Conservation (phyloP, 176 grass and related monocot species). For the Aechmea fasciata region DNA sequence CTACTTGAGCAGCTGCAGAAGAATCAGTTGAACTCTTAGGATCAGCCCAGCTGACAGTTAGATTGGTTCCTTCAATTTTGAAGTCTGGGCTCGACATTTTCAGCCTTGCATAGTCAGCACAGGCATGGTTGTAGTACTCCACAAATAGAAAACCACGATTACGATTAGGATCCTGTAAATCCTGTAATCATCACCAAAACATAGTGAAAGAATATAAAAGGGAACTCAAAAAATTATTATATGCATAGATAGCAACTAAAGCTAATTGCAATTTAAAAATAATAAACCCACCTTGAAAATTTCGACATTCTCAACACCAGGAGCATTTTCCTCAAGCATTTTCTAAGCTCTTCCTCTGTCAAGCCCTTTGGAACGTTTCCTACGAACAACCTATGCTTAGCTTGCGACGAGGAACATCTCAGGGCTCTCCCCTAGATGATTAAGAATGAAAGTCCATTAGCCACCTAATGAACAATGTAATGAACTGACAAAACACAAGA, state of each 20-base stretch:
- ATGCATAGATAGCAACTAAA: neutral
- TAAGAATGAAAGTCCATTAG: neutral
- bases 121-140: slow-evolving; percentile 91
- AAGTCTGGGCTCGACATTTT: slow-evolving; percentile 62
- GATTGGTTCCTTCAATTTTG: slow-evolving; percentile 87
- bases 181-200: slow-evolving; percentile 32
- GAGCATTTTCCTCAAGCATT: slow-evolving; percentile 66
- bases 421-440: slow-evolving; percentile 68
- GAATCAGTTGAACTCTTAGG: slow-evolving; percentile 62
- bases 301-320: slow-evolving; percentile 83
- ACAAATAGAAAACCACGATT: slow-evolving; percentile 95
- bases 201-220: slow-evolving; percentile 4
- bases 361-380: slow-evolving; percentile 96
- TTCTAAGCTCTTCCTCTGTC: slow-evolving; percentile 76
- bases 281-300: slow-evolving; percentile 69
- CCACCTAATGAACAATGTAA: neutral
- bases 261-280: too few species aligned
- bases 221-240: neutral
- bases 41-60: slow-evolving; percentile 92
- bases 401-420: slow-evolving; percentile 84
- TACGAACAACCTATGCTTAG: slow-evolving; percentile 86
- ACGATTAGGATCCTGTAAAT: slow-evolving; percentile 75
- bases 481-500: neutral
- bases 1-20: slow-evolving; percentile 68
- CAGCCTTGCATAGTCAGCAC: slow-evolving; percentile 66